Base-by-base conservation (phyloP, 2,329 filamentous ascomycete genomes). In the Ceratocystis smalleyi region DNA sequence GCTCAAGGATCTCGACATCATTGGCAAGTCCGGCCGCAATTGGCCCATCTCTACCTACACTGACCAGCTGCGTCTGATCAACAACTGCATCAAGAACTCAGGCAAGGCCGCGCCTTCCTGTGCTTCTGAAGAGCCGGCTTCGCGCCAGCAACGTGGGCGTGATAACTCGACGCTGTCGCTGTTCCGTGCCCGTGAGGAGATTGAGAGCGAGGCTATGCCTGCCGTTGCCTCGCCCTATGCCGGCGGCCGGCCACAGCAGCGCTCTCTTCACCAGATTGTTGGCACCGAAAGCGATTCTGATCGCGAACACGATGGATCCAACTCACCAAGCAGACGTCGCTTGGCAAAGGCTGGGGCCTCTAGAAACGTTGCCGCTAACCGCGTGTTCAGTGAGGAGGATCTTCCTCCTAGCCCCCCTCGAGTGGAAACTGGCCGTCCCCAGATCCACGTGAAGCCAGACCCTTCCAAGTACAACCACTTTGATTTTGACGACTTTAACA, bases 31-130 rank as follows among this genome's bases (percentile, higher is more conserved):
- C 63, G 89, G 89, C 65, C 88, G 87, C 73, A 95, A 94, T 76
- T 99, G 94, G 94, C 94, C 94, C 64, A 95, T 99, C 72, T 84
- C 85, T 69, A 91, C 96, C 72, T 88, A 86, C 72, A 83, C 83
- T 70, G 91, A 96, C 63, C 91, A 97, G 77, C 80, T 87, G 69
- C 85, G 84, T 70, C 77, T 96, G 70, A 89, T 96, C 70, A 78
- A 81, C 68, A 79, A 77, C 61, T 85, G 80, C 68, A 76, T 83
- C 70, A 81, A 81, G 69, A 74, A 76, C 47, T 73, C 75, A n/a
- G 76, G 76, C 65, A 74, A 72, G 65, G 64, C 68, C 24, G 43
- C 51, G 51, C 32, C 43, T 2, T 65, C 59, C n/a, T 30, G 51
- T 7, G 60, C 47, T 17, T 30, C 47, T 43, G 57, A 62, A 12